These are phyloP conservation scores for Cucurbita maxima DNA, from an alignment of 306 rosid genomes.

Conservation along the genomic window DNA sequence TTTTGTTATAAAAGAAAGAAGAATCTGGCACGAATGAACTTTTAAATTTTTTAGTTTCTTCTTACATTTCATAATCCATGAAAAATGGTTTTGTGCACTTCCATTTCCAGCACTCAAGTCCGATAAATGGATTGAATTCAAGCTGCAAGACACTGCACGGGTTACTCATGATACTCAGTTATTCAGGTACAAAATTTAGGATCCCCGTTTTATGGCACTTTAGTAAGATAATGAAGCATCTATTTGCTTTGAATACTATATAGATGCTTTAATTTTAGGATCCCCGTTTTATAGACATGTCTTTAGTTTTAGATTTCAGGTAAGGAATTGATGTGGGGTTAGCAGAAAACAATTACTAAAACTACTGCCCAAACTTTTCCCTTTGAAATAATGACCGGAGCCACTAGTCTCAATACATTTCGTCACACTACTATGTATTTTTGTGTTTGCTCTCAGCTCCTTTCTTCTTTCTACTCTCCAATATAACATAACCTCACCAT, in stretches of 20 bases:
- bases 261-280: too few relatives aligned
- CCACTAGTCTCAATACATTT: background rate
- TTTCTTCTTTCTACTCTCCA: background rate
- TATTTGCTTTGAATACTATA: constrained; percentile 2
- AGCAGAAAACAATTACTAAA: background rate
- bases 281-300: background rate
- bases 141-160: constrained; percentile 83
- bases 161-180: constrained; percentile 73
- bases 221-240: background rate
- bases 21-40: background rate
- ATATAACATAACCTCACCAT: background rate
- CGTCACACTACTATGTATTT: background rate
- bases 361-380: background rate
- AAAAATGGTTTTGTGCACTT: background rate
- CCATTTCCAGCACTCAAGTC: constrained; percentile 53
- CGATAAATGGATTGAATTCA: constrained; percentile 63
- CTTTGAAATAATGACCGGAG: background rate
- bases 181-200: constrained; percentile 41
- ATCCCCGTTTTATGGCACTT: background rate
- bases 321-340: background rate
- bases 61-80: background rate
- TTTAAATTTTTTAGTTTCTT: background rate
- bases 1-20: background rate
- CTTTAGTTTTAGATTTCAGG: background rate
- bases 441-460: background rate